Conservation (phyloP, 1,284 basidiomycete species). For the Chalciporus sp. region DNA sequence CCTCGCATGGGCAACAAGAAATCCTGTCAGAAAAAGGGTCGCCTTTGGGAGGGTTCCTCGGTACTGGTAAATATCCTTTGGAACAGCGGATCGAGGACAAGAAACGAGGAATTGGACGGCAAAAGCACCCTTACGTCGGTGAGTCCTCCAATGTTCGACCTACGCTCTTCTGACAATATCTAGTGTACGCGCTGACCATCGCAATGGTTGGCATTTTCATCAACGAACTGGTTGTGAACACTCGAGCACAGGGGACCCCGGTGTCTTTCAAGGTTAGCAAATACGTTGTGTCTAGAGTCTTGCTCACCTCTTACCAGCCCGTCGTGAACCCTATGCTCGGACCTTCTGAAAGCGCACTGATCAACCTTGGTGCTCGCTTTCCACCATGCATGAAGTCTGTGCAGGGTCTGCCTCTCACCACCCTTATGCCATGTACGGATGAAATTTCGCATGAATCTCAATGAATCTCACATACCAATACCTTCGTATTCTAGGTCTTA, state of each 20-base stretch:
- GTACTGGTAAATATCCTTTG: conserved; percentile 61
- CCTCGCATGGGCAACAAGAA: conserved; percentile 34
- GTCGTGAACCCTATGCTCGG: conserved; percentile 92
- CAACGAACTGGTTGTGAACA: conserved; percentile 79
- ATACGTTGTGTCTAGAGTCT: neutral
- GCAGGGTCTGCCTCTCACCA: conserved; percentile 58
- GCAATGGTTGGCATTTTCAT: conserved; percentile 76
- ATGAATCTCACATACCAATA: conserved; percentile 8
- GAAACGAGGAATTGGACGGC: conserved; percentile 80
- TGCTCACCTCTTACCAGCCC: conserved; percentile 47
- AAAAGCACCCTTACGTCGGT: conserved; percentile 80
- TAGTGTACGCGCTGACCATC: conserved; percentile 65
- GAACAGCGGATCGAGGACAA: conserved; percentile 85
- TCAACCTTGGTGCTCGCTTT: conserved; percentile 91
- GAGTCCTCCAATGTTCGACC: conserved; percentile 8
- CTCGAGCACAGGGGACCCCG: conserved; percentile 72
- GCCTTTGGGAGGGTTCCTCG: conserved; percentile 44
- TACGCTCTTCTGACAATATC: conserved; percentile 6
- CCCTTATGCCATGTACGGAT: conserved; percentile 63
- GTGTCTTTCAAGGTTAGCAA: conserved; percentile 75
- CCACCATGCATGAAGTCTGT: conserved; percentile 87
- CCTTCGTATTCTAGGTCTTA: conserved; percentile 52
- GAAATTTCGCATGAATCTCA: neutral
- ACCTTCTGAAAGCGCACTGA: conserved; percentile 82
- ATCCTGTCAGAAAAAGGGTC: conserved; percentile 40